Conservation (phyloP, 371 early-diverging fungal species). For the Rhizopus delemar region DNA sequence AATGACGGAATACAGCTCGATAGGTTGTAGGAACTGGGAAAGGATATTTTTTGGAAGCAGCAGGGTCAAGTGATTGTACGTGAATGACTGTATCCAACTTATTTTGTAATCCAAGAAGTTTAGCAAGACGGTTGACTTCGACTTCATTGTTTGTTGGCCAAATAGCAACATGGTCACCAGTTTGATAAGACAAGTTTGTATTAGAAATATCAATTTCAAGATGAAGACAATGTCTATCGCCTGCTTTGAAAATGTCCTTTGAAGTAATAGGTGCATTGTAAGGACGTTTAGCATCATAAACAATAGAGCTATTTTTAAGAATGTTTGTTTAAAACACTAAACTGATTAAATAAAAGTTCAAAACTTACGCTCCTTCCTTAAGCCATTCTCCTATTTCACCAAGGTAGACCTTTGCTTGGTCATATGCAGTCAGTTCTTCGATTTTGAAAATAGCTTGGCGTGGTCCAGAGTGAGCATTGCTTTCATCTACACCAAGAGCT, state of each 20-base stretch:
- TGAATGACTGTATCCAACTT: constrained; percentile 66
- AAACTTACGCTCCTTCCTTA: constrained; percentile 39
- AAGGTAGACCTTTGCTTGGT: constrained; percentile 51
- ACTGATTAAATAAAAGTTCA: background rate
- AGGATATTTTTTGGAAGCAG: constrained; percentile 72
- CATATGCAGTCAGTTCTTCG: constrained; percentile 37
- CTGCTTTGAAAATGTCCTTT: constrained; percentile 65
- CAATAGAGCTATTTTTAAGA: constrained; percentile 22
- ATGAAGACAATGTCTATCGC: constrained; percentile 86
- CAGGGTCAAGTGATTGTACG: constrained; percentile 66
- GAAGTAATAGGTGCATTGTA: constrained; percentile 69
- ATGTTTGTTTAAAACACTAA: background rate
- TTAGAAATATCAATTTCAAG: constrained; percentile 86
- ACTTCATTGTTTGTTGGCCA: constrained; percentile 85
- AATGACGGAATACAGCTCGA: constrained; percentile 85
- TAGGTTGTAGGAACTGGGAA: constrained; percentile 90
- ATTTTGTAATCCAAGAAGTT: constrained; percentile 62
- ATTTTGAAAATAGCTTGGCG: constrained; percentile 50
- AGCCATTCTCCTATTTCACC: constrained; percentile 63
- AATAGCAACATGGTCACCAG: constrained; percentile 95
- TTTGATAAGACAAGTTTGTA: constrained; percentile 79
- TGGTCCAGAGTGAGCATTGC: constrained; percentile 37
- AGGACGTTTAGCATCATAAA: constrained; percentile 84
- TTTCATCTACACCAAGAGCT: constrained; percentile 69
- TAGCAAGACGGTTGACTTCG: constrained; percentile 71